Evolutionary conservation across 805 yeast genomes (phyloP).

Genomic region (Crinitomyces ghanaensis): DNA sequence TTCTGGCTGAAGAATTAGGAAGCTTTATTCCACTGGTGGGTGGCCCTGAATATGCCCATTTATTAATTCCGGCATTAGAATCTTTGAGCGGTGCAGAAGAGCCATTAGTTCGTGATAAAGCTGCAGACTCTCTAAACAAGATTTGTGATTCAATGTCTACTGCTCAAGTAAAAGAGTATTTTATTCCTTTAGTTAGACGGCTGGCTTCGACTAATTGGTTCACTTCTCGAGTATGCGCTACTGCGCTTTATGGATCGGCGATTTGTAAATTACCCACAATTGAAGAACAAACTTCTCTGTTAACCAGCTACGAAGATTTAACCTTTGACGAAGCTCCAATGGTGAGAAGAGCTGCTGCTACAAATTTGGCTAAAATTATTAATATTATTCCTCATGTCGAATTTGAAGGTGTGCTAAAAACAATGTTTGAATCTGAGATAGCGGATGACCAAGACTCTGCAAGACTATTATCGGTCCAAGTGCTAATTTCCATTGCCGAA

Average conservation of each 20-base stretch:
- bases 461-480: constrained; percentile 78
- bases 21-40: constrained; percentile 83
- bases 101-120: constrained; percentile 90
- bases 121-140: constrained; percentile 71
- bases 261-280: constrained; percentile 23
- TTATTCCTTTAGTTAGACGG: constrained; percentile 65
- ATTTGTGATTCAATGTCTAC: constrained; percentile 37
- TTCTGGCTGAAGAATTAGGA: constrained; percentile 83
- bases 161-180: constrained; percentile 52
- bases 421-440: constrained; percentile 68
- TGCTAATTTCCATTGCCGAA: constrained; percentile 64
- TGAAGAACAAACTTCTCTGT: constrained; percentile 41
- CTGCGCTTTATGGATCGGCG: constrained; percentile 74
- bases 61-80: constrained; percentile 56
- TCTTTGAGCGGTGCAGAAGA: constrained; percentile 87
- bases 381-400: constrained; percentile 35
- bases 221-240: constrained; percentile 78
- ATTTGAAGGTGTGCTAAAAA: constrained; percentile 50
- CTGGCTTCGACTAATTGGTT: constrained; percentile 91
- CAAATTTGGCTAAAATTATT: constrained; percentile 64
- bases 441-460: constrained; percentile 92
- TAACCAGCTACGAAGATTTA: constrained; percentile 56
- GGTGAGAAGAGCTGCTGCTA: constrained; percentile 94
- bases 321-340: constrained; percentile 90
- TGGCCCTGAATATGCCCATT: constrained; percentile 54